These are phyloP conservation scores for Termitomyces sp. DNA, from an alignment of 768 basidiomycete species.

Conservation along the genomic window DNA sequence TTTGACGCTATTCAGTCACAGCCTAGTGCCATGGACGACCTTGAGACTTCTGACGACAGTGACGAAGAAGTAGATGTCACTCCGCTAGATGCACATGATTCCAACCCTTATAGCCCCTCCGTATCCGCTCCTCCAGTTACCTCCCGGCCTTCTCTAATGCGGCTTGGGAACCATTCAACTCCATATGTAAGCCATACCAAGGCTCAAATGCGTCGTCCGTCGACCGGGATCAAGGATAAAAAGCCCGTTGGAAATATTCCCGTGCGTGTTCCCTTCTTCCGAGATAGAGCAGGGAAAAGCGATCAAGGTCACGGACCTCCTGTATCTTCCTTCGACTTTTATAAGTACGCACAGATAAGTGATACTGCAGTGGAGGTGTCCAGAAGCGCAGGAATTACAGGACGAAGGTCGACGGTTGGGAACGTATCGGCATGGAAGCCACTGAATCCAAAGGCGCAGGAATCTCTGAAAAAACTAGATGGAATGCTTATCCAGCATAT, in stretches of 20 bases:
- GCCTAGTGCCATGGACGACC: conserved; percentile 68
- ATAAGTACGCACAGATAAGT: conserved; percentile 39
- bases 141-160: conserved; percentile 47
- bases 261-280: conserved; percentile 38
- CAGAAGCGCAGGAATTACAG: conserved; percentile 9
- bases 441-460: conserved; percentile 38
- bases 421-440: conserved; percentile 28
- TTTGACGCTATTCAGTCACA: conserved; percentile 71
- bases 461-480: conserved; percentile 63
- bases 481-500: conserved; percentile 81
- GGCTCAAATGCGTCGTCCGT: conserved; percentile 28
- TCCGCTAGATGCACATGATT: conserved; percentile 14
- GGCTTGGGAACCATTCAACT: conserved; percentile 64
- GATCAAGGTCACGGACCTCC: conserved; percentile 31
- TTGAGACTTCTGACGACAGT: conserved; percentile 53
- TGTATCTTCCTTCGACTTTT: conserved; percentile 39
- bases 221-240: conserved; percentile 28
- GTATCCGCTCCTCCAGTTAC: conserved; percentile 29
- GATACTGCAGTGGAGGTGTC: conserved; percentile 14
- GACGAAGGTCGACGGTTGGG: conserved; percentile 23
- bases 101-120: conserved; percentile 30
- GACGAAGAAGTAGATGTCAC: conserved; percentile 32
- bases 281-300: conserved; percentile 35
- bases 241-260: conserved; percentile 53
- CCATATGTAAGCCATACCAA: conserved; percentile 47